A percentile compares a stretch with the other conserved stretches of the same genome.
These are phyloP conservation scores for Phytophthora fragariae DNA, from an alignment of 352 stramenopile species.

Conservation along the genomic window DNA sequence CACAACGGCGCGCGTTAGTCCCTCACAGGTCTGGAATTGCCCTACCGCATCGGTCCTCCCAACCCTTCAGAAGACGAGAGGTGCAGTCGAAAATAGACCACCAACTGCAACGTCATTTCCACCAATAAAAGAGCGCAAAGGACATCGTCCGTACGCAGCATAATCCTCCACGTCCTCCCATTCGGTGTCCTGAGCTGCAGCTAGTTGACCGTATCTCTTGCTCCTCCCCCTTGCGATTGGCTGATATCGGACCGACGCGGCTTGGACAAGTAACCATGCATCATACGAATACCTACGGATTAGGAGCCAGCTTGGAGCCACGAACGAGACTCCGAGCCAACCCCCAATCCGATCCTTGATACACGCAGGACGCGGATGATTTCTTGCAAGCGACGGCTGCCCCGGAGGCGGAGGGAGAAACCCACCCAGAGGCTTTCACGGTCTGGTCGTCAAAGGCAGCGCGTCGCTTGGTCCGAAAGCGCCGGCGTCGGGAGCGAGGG, in stretches of 20 bases:
- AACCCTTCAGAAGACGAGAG: background rate
- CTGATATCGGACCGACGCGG: slow-evolving; percentile 23
- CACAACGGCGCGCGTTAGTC: slow-evolving; percentile 32
- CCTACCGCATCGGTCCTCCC: slow-evolving; percentile 21
- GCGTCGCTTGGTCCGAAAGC: slow-evolving; percentile 36
- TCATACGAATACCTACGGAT: slow-evolving; percentile 91
- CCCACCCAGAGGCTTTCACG: slow-evolving; percentile 2
- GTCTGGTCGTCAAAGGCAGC: slow-evolving; percentile 10
- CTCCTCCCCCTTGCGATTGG: slow-evolving; percentile 4
- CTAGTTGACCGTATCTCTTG: background rate
- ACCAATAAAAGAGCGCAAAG: slow-evolving; percentile 1
- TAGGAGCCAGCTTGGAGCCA: slow-evolving; percentile 25
- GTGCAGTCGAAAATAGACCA: background rate
- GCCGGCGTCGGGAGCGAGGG: slow-evolving; percentile 30
- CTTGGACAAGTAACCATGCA: slow-evolving; percentile 54
- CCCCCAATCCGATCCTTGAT: slow-evolving; percentile 88
- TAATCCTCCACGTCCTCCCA: background rate
- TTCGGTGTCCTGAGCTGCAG: background rate
- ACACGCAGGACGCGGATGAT: slow-evolving; percentile 61
- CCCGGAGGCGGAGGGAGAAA: background rate
- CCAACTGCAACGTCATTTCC: background rate
- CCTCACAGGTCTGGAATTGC: background rate
- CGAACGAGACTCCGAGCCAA: slow-evolving; percentile 6
- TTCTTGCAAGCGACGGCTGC: slow-evolving; percentile 52
- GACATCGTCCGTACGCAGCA: background rate